Base-by-base conservation (phyloP, 352 stramenopile genomes). In the Globisporangium splendens region DNA sequence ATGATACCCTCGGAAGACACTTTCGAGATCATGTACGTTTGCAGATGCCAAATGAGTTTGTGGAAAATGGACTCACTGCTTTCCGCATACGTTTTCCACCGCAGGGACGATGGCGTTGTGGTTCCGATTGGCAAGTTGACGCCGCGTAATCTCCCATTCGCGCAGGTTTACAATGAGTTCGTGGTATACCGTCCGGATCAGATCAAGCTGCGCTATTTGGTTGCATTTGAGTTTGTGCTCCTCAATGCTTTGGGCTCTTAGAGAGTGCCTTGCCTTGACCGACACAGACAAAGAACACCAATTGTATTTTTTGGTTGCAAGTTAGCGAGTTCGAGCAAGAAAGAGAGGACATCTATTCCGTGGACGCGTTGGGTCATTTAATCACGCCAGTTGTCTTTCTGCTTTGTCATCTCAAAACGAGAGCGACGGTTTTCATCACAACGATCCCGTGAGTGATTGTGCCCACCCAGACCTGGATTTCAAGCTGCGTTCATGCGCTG, bases 91-190 rank as follows among this genome's bases (percentile, higher is more conserved):
- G 24, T 8, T 35, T 10, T 24, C 12, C 17, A 11, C 28, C 14
- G 50, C 39, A 83, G 76, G 59, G 60, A 72, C 11, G 68, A 79
- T 22, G 78, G 75, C 21, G 77, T 88, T 2, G 59, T 83, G 11
- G 80, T 87, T 33, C 81, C 81, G 1, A 63, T 76, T 3, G 81
- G 81, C 13, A 70, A 83, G 53, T 79, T 91, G 28, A 69, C 75
- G 60, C 73, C 81, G 5, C 71, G 75, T 2, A 69, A 77, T n/a
- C 73, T 68, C 6, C 5, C 24, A 22, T 77, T 75, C 24, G 77
- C 74, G 41, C 61, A 89, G 48, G 69, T 91, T 8, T 91, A 88
- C 70, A 89, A 91, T 54, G 81, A 91, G 52, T 91, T 82, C 51
- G 78, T 91, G 43, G 81, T 91, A 17, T 91, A 91, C 56, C 75